Conservation (phyloP, 2,329 filamentous ascomycete species). For the Fusarium verrucosum region DNA sequence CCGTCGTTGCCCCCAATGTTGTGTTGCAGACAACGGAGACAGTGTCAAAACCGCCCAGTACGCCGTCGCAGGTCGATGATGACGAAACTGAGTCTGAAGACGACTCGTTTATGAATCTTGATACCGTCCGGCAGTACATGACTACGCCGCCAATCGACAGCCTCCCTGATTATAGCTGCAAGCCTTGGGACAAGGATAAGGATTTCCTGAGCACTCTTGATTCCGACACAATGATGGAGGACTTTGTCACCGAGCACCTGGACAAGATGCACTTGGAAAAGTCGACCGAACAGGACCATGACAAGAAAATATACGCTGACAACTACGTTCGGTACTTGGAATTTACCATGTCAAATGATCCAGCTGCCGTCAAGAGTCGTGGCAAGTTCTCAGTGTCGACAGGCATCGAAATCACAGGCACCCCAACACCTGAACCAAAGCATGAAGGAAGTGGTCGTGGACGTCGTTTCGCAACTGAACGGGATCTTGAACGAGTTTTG, state of each 20-base stretch:
- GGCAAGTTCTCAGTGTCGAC: slow-evolving; percentile 61
- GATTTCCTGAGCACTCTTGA: slow-evolving; percentile 56
- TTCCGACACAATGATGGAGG: slow-evolving; percentile 52
- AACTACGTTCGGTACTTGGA: slow-evolving; percentile 63
- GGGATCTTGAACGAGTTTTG: slow-evolving; percentile 76
- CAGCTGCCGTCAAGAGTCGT: slow-evolving; percentile 63
- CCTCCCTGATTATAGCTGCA: slow-evolving; percentile 58
- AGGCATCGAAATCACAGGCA: slow-evolving; percentile 47
- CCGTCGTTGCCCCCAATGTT: slow-evolving; percentile 18
- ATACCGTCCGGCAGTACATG: slow-evolving; percentile 61
- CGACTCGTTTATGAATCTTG: slow-evolving; percentile 59
- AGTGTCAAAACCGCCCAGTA: slow-evolving; percentile 54
- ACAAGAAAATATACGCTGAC: slow-evolving; percentile 54
- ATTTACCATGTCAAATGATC: slow-evolving; percentile 66
- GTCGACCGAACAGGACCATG: slow-evolving; percentile 51
- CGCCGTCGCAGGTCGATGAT: slow-evolving; percentile 61
- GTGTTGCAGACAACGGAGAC: slow-evolving; percentile 45
- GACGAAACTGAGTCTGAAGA: slow-evolving; percentile 66
- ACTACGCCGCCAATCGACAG: slow-evolving; percentile 64
- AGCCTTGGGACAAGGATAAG: slow-evolving; percentile 60
- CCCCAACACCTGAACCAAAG: slow-evolving; percentile 62
- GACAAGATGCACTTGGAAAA: slow-evolving; percentile 53
- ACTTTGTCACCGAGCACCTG: slow-evolving; percentile 59
- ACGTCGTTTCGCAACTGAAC: slow-evolving; percentile 73
- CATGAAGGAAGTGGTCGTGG: slow-evolving; percentile 64